Evolutionary conservation across 306 rosid species (phyloP), one percentile per base, ranked within the genome.

Genomic region (Leucaena leucocephala): DNA sequence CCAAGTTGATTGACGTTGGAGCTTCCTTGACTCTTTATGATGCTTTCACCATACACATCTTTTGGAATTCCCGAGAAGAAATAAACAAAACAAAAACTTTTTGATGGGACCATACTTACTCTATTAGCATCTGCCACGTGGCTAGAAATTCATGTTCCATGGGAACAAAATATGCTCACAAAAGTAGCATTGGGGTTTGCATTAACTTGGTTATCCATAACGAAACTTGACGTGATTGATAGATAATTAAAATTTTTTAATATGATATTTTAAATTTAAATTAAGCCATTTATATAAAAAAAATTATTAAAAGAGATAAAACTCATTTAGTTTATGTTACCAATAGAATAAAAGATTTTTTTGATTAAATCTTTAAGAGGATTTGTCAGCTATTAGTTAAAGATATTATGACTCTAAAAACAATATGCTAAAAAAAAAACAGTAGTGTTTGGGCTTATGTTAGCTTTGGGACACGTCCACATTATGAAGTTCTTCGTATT

Each of bases 11-110:
- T 22, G 38, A 27, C 27, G 38, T 27, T 22, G 35, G 65, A 22
- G 38, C 36, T 58, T 59, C 16, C 3, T 22, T 22, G 65, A 27
- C 36, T 59, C 36, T 27, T 22, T 22, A 8, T 10, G 36, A 10
- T 59, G 65, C 65, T 59, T 4, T 59, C 63, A 21, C 63, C 21
- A 9, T 57, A 57, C 63, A 57, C 63, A 57, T 57, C 35, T 57
- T 57, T 57, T 57, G 13, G 35, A 19, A 57, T 57, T 21, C 35
- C 62, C 14, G 3, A 57, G 63, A 57, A 9, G 4, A 0, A 7
- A 57, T 7, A 3, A 44, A 44, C 8, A 7, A 42, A 19, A 55
- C 4, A 58, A 59, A 4, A 11, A 59, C 65, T 27, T 59, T 11
- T 27, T 27, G 16, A 27, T 9, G 65, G 15, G 39, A 59, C 65